phyloP scores from a whole-genome alignment of 306 rosid genomes.

The Trifolium subterraneum region DNA sequence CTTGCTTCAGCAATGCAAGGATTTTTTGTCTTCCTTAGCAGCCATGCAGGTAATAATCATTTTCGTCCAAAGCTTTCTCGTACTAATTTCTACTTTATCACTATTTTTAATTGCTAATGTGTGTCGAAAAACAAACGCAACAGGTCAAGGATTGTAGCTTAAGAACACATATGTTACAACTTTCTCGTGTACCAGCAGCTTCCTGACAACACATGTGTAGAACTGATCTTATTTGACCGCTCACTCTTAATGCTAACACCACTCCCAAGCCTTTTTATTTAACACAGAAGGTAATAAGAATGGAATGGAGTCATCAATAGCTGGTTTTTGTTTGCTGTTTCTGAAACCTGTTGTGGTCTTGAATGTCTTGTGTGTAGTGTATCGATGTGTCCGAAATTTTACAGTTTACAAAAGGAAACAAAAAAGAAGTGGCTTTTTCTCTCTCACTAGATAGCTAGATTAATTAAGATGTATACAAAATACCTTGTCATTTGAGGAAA shows the following conservation, averaged over 20 bases:
- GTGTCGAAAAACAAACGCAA: not conserved
- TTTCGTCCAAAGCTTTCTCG: constrained; percentile 8
- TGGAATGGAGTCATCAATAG: constrained; percentile 55
- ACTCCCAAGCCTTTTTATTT: constrained; percentile 68
- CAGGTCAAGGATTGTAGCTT: constrained; percentile 92
- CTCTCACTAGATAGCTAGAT: constrained; percentile 70
- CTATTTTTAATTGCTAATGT: constrained; percentile 31
- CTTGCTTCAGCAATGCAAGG: constrained; percentile 84
- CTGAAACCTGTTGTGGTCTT: constrained; percentile 60
- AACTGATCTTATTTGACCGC: constrained; percentile 73
- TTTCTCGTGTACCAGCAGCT: constrained; percentile 64
- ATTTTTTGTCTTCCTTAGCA: constrained; percentile 72
- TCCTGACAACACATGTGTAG: constrained; percentile 85
- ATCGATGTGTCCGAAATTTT: constrained; percentile 58
- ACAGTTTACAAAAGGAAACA: constrained; percentile 46
- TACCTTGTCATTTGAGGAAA: constrained; percentile 60
- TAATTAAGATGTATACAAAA: constrained; percentile 58
- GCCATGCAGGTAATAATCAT: constrained; percentile 73
- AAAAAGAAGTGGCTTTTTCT: constrained; percentile 43
- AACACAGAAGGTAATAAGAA: constrained; percentile 68
- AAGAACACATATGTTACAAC: constrained; percentile 80
- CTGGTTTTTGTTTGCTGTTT: constrained; percentile 71
- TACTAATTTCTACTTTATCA: constrained; percentile 18
- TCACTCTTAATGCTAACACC: constrained; percentile 80
- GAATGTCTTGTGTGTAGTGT: constrained; percentile 56